Conservation (phyloP, 352 stramenopile species). For the Chrysophaeum taylorii region DNA sequence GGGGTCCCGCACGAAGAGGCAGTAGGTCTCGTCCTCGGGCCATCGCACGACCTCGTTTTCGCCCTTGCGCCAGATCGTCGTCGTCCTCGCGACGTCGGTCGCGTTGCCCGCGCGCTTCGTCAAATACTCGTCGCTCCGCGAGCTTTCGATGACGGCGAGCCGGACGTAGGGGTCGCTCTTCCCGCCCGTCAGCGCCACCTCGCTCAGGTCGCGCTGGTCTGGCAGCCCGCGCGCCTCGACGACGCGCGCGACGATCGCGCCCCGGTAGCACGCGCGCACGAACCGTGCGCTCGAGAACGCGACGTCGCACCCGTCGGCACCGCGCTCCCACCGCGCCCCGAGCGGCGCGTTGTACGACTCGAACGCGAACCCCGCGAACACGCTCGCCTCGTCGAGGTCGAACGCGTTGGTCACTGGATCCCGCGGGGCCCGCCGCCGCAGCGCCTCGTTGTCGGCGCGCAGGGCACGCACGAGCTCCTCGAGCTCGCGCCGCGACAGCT, state of each 20-base stretch:
- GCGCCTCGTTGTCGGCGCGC: not conserved
- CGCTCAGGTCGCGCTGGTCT: not conserved
- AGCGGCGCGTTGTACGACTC: constrained; percentile 6
- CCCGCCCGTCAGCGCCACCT: not conserved
- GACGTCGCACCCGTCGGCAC: constrained; percentile 13
- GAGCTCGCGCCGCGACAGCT: not conserved
- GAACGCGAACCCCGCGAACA: constrained; percentile 9
- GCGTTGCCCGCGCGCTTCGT: not conserved
- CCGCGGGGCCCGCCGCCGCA: not conserved
- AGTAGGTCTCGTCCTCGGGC: not conserved
- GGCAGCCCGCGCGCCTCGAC: not conserved
- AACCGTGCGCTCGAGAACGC: not conserved
- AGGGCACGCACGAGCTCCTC: not conserved
- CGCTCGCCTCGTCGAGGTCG: not conserved
- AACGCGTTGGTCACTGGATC: not conserved
- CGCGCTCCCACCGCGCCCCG: constrained; percentile 10
- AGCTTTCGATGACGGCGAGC: not conserved
- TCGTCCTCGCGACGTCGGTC: constrained; percentile 5
- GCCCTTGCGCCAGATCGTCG: not conserved
- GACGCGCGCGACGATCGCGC: not conserved
- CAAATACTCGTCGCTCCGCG: not conserved
- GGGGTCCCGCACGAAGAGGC: not conserved
- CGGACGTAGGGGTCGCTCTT: not conserved
- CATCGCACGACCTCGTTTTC: not conserved
- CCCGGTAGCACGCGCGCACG: constrained; percentile 1